Evolutionary conservation across 2,329 filamentous ascomycete species (phyloP), one percentile per base, ranked within the genome.

Genomic region (Coniochaeta prunicola): DNA sequence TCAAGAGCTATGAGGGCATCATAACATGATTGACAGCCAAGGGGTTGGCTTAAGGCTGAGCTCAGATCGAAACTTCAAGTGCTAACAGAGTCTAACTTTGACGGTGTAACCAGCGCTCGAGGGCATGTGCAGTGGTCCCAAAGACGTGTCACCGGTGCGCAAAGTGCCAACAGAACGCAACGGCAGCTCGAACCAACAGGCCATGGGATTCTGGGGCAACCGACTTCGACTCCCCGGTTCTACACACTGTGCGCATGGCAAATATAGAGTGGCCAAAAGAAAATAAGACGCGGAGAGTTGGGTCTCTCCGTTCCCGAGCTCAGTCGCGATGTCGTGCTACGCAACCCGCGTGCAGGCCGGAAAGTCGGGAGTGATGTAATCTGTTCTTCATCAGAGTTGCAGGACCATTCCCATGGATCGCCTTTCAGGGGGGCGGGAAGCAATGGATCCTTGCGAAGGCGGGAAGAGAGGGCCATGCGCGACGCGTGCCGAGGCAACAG

Each of bases 291-390:
- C 56, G 60, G 40, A 48, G 28, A 56, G 31, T 59, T 58, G 40
- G 57, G 53, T 58, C 55, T n/a, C 54, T 31, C 53, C 58, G 57
- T 36, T 45, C 45, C 59, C n/a, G n/a, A n/a, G n/a, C n/a, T n/a
- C n/a, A n/a, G n/a, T 38, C 33, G 1, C n/a, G 55, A 28, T 53
- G 58, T 36, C n/a, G 54, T 58, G 53, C 59, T 53, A n/a, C n/a
- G n/a, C n/a, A n/a, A n/a, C 45, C 40, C 45, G 12, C 33, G 24
- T 59, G 59, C 62, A 63, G 59, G 57, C 63, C 63, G 63, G 60
- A 59, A 64, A 30, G 59, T 58, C 60, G 64, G 61, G 64, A 63
- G 42, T 58, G 59, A 57, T 57, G 57, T 54, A 60, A 45, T 48
- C 28, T 56, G 42, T 17, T 57, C 24, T 30, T 21, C 45, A 54